Evolutionary conservation across 2,329 filamentous ascomycete genomes (phyloP), one percentile per base, ranked within the genome.

Genomic region (Fusarium tjaetaba): DNA sequence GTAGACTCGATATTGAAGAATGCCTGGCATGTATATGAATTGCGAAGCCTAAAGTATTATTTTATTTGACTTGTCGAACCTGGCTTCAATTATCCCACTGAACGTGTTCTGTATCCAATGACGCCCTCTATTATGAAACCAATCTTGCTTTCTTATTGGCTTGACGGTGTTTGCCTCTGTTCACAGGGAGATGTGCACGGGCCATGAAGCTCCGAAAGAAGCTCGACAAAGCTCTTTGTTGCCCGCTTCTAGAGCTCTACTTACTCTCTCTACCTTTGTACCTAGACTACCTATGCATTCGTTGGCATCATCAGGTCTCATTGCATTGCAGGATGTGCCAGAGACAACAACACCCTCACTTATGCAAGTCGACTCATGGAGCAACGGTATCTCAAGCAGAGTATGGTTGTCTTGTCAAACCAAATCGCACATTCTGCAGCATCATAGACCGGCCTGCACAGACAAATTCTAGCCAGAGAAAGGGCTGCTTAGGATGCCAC

Each of bases 181-280:
- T 77, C 73, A 60, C 68, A 73, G 73, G 75, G 73, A 55, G 68
- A 77, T 73, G 71, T 61, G 76, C 76, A 77, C 73, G 72, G 75
- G 43, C 76, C 76, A 76, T 15, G 9, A n/a, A 60, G 63, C 65
- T 49, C 48, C 42, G 34, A 39, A 46, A 48, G 56, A 51, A 51
- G 42, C 56, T 59, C 24, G 32, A 20, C 42, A 24, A 26, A 68
- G 62, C 62, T 68, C 34, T 45, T 45, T 34, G 28, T 36, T 48
- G 22, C n/a, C 53, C 52, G 14, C 34, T 63, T 49, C 60, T 30
- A 41, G 18, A 58, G 61, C 53, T 63, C 20, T 14, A 38, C 34
- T 4, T 16, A 6, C 34, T 28, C 34, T 14, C 18, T 53, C 34
- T 16, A 30, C 28, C 28, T 30, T 30, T 30, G 43, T 24, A n/a